Percentiles rank a stretch among this genome's conserved stretches.
phyloP scores from a whole-genome alignment of 768 basidiomycete genomes.

The Kwoniella sp. region DNA sequence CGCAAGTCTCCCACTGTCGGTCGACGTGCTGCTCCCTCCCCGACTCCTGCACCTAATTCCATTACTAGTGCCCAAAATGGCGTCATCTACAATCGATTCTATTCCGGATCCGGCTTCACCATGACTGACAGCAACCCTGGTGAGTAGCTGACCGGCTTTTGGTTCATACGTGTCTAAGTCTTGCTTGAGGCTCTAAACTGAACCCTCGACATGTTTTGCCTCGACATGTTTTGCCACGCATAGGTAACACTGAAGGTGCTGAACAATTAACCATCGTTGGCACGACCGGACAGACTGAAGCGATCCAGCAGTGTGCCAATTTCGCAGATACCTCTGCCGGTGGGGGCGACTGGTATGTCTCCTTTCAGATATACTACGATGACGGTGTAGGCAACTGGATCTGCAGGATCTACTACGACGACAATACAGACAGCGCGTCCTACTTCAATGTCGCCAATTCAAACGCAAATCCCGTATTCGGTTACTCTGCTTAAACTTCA shows the following conservation, averaged over 20 bases:
- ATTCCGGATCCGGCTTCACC: constrained; percentile 2
- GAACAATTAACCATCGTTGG: neutral
- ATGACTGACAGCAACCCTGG: constrained; percentile 5
- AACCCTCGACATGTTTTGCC: neutral
- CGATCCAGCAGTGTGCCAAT: neutral
- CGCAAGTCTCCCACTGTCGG: neutral
- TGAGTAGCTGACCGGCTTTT: neutral
- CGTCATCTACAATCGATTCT: neutral
- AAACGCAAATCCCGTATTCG: neutral
- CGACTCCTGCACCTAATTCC: neutral
- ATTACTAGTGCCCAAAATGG: neutral
- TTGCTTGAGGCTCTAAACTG: neutral
- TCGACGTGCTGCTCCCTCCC: constrained; percentile 3
- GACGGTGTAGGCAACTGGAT: neutral
- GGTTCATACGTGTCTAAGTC: neutral
- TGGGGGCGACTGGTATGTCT: neutral
- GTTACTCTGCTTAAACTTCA: neutral
- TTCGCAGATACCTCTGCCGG: neutral
- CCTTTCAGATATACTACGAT: neutral
- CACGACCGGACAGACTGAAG: neutral
- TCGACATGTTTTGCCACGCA: neutral
- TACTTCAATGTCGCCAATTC: neutral
- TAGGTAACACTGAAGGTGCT: neutral
- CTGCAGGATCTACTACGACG: neutral
- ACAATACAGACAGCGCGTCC: neutral